Conservation (phyloP, 495 filamentous ascomycete species). For the Evernia prunastri region DNA sequence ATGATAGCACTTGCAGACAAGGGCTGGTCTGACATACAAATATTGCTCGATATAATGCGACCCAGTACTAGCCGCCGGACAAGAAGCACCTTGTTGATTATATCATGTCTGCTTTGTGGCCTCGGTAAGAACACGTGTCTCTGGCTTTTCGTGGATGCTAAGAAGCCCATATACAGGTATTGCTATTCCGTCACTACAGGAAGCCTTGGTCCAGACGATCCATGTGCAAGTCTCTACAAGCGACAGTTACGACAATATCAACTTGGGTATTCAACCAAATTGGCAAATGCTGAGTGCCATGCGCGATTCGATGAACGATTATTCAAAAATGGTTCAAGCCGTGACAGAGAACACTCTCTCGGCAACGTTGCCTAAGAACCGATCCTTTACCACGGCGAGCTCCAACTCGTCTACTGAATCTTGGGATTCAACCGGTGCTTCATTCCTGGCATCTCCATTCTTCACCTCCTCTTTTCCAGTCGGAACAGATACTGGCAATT, state of each 20-base stretch:
- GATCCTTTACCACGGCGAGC: neutral
- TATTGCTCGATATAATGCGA: neutral
- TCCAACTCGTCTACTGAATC: neutral
- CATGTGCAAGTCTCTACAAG: no score
- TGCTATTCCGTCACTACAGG: neutral
- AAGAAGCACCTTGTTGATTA: neutral
- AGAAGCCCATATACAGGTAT: neutral
- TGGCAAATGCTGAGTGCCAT: no score
- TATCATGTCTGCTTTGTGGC: neutral
- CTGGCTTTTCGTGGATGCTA: neutral
- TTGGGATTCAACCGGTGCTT: no score
- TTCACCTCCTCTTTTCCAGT: slow-evolving; percentile 4
- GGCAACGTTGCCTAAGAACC: neutral
- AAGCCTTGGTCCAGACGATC: neutral
- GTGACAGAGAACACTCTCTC: no score
- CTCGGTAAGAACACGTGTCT: neutral
- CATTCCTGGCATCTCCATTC: neutral
- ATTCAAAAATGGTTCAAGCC: no score
- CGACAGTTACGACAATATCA: no score
- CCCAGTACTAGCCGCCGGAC: neutral
- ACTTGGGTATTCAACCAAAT: no score
- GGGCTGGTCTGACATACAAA: neutral
- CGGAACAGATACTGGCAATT: neutral
- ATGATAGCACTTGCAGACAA: neutral
- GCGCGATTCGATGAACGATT: no score